phyloP scores from a whole-genome alignment of 352 stramenopile genomes.

The Phytophthora rubi region DNA sequence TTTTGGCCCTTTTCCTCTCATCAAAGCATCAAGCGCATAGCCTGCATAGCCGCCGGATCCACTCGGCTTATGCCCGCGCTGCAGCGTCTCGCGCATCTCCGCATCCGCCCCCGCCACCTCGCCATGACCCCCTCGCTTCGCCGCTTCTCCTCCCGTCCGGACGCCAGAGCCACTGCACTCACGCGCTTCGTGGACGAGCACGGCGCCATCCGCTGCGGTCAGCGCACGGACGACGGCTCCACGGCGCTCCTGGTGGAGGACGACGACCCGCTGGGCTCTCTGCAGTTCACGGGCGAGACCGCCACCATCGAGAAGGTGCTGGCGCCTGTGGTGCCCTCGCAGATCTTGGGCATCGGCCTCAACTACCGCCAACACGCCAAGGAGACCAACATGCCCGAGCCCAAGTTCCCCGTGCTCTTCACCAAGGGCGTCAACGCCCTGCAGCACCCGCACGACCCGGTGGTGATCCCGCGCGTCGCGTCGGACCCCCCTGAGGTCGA shows the following conservation, averaged over 20 bases:
- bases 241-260: slow-evolving; percentile 63
- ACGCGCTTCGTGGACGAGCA: slow-evolving; percentile 74
- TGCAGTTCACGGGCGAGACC: slow-evolving; percentile 66
- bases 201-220: slow-evolving; percentile 64
- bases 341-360: slow-evolving; percentile 89
- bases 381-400: slow-evolving; percentile 89
- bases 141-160: slow-evolving; percentile 9
- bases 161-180: slow-evolving; percentile 54
- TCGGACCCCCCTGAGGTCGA: slow-evolving; percentile 79
- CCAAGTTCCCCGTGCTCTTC: slow-evolving; percentile 85
- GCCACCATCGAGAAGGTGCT: slow-evolving; percentile 77
- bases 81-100: slow-evolving; percentile 20
- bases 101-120: slow-evolving; percentile 6
- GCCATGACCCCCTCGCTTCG: slow-evolving; percentile 22
- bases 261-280: slow-evolving; percentile 70
- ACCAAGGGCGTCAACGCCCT: slow-evolving; percentile 88
- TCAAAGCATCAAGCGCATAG: neutral
- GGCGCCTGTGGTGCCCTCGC: slow-evolving; percentile 76
- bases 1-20: neutral
- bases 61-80: slow-evolving; percentile 21
- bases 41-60: slow-evolving; percentile 6
- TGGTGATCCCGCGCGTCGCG: slow-evolving; percentile 84
- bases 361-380: slow-evolving; percentile 92
- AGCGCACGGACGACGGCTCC: slow-evolving; percentile 47
- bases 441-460: slow-evolving; percentile 73